These are phyloP conservation scores for Chlorella sp. DNA, from an alignment of 139 green algal species.

Conservation along the genomic window DNA sequence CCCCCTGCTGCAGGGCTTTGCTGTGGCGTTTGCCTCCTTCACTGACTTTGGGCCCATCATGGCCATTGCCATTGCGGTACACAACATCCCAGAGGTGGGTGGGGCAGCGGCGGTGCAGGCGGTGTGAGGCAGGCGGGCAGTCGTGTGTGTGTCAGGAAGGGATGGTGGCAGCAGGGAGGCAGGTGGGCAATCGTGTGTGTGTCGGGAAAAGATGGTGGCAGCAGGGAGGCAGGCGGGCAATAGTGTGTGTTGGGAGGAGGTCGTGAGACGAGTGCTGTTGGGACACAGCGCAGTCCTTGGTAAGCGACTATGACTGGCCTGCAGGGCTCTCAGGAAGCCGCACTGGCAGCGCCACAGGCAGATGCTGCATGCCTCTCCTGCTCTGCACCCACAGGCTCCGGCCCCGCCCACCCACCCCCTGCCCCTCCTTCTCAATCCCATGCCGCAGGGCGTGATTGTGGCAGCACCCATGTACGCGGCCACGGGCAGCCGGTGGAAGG, in stretches of 20 bases:
- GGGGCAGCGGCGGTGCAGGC: background rate
- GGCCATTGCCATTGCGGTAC: constrained; percentile 84
- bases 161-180: no score
- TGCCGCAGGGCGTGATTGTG: constrained; percentile 81
- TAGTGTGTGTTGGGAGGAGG: background rate
- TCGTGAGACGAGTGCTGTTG: background rate
- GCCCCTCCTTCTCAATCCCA: no score
- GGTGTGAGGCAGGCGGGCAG: background rate
- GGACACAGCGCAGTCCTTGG: no score
- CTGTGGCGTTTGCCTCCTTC: constrained; percentile 70
- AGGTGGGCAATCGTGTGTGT: no score
- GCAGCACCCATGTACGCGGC: constrained; percentile 91
- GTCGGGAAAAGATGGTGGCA: no score
- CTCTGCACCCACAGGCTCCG: background rate
- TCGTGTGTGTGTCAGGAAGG: no score
- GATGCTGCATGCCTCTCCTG: background rate
- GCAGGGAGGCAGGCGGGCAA: background rate
- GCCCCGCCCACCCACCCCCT: background rate
- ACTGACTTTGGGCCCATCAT: constrained; percentile 81
- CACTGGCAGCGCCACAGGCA: background rate
- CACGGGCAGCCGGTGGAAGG: constrained; percentile 76
- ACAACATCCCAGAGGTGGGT: constrained; percentile 78
- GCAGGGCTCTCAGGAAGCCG: background rate
- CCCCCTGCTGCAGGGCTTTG: constrained; percentile 17
- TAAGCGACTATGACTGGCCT: background rate